These are phyloP conservation scores for Clausena lansium DNA, from an alignment of 345 rosid genomes.

Conservation along the genomic window DNA sequence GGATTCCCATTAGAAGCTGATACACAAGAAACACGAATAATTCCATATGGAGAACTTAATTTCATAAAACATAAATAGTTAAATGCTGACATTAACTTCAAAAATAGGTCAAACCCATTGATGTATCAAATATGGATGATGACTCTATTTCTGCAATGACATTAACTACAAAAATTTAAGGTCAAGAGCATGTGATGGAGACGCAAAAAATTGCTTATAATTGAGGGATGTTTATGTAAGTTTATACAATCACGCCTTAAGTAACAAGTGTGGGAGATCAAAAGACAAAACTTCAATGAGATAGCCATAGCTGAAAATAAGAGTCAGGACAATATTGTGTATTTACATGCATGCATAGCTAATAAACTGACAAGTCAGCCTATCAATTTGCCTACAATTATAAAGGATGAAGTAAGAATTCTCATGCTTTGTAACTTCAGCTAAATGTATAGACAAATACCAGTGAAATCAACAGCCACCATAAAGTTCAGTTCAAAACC, in stretches of 20 bases:
- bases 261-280: neutral
- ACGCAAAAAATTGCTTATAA: neutral
- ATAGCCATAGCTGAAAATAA: neutral
- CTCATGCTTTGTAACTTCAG: constrained; percentile 1
- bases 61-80: neutral
- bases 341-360: neutral
- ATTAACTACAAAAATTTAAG: neutral
- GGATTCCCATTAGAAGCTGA: constrained; percentile 87
- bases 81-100: neutral
- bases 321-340: constrained; percentile 8
- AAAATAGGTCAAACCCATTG: neutral
- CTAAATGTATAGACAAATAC: constrained; percentile 31
- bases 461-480: constrained; percentile 97
- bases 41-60: neutral
- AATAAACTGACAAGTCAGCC: constrained; percentile 1
- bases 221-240: neutral
- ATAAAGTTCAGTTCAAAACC: constrained; percentile 92
- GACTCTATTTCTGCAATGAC: neutral
- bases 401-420: neutral
- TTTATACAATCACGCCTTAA: neutral
- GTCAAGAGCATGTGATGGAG: neutral
- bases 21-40: constrained; percentile 19
- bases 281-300: neutral
- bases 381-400: neutral
- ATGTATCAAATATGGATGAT: neutral